Evolutionary conservation across 768 basidiomycete genomes (phyloP), one percentile per base, ranked within the genome.

Genomic region (Megacollybia marginata): DNA sequence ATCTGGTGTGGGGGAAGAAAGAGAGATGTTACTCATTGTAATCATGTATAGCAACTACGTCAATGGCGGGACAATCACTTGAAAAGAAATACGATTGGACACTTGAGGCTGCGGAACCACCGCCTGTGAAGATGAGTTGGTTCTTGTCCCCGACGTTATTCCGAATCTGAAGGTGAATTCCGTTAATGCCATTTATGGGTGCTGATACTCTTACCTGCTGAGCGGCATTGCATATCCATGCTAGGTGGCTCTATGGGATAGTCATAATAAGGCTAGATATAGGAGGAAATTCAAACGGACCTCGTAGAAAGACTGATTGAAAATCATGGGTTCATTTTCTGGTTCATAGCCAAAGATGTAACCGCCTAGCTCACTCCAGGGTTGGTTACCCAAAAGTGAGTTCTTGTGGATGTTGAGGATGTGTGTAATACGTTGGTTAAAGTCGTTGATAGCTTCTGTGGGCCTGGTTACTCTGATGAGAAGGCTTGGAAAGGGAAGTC

Each of bases 321-420:
- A 62, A 19, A 62, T 60, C 61, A 62, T 60, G 10, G 61, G 61
- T 45, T 69, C 67, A 43, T 70, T 69, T 55, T 70, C 63, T 9
- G 68, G 66, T 58, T 69, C 66, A 48, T 65, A 65, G 1, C 59
- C 70, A 47, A 69, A 68, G 49, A 71, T 69, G 51, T 71, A 63
- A 18, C 63, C 60, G 40, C 48, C 59, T 4, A 71, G 58, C 44
- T 67, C 60, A 50, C 65, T 68, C 70, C 70, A 70, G 4, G 69
- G 66, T 48, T 59, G 57, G 44, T 61, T 57, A 1, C 61, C 63
- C 18, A 72, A 59, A 13, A 64, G 60, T 11, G 57, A 53, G 55
- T 70, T 68, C 46, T 62, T 60, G 54, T 72, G 69, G 11, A 48
- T 49, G 53, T 69, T 68, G 40, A 70, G 57, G 49, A 70, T 60